Evolutionary conservation across 164 flowering plant species (phyloP).

Genomic region (Vitis vinifera): ASM3070453v1 NC_081806.1:3884001-3884500

Average conservation of each 20-base stretch:
- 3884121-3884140: conserved; percentile 1
- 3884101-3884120: neutral
- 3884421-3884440: no score
- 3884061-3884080: no score
- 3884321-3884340: neutral
- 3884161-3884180: conserved; percentile 68
- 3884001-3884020: no score
- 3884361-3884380: neutral
- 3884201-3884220: conserved; percentile 60
- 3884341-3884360: neutral
- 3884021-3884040: neutral
- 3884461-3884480: no score
- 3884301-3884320: conserved; percentile 41
- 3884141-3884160: conserved; percentile 10
- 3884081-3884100: neutral
- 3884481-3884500: no score
- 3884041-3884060: neutral
- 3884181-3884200: conserved; percentile 79
- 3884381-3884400: no score
- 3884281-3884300: conserved; percentile 59
- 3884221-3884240: conserved; percentile 76
- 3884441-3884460: no score
- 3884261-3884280: conserved; percentile 73
- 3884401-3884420: no score
- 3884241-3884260: conserved; percentile 84